Conservation (phyloP, 257 asterid genomes). For the Nicotiana undulata region DNA sequence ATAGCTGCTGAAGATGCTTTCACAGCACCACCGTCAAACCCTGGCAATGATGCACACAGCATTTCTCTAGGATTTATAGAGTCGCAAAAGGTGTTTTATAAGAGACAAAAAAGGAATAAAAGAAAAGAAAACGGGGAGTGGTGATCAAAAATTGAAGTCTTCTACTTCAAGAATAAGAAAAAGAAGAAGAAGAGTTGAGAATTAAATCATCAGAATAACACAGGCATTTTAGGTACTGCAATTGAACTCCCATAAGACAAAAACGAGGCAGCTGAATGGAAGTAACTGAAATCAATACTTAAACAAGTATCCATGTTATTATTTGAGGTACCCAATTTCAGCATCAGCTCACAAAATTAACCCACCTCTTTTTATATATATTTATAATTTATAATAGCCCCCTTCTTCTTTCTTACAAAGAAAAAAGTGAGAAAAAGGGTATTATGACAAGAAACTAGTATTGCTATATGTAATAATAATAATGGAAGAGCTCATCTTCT, state of each 20-base stretch:
- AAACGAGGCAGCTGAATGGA: conserved; percentile 33
- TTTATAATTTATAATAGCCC: conserved; percentile 3
- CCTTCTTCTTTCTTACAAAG: neutral
- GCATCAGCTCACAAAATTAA: conserved; percentile 9
- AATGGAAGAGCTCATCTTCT: conserved; percentile 1
- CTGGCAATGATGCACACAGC: conserved; percentile 41
- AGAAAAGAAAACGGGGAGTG: neutral
- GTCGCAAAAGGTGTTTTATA: conserved; percentile 9
- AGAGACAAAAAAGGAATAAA: neutral
- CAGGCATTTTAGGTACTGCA: conserved; percentile 39
- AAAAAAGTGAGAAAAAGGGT: conserved; percentile 13
- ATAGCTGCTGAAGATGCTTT: conserved; percentile 28
- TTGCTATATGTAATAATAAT: neutral
- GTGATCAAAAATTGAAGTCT: conserved; percentile 29
- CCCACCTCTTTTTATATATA: conserved; percentile 9
- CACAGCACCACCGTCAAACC: conserved; percentile 22
- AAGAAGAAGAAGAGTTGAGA: conserved; percentile 13
- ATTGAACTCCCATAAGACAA: conserved; percentile 32
- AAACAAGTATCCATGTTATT: conserved; percentile 28
- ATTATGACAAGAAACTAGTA: neutral
- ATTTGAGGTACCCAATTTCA: conserved; percentile 19
- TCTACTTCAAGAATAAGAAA: conserved; percentile 21
- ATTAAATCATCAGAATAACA: conserved; percentile 27
- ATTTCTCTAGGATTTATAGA: conserved; percentile 15
- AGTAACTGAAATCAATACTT: conserved; percentile 12